Percentiles rank a stretch among this genome's conserved stretches.
Evolutionary conservation across 129 eudicot genomes (phyloP).

Genomic region (Flaveria linearis): DNA sequence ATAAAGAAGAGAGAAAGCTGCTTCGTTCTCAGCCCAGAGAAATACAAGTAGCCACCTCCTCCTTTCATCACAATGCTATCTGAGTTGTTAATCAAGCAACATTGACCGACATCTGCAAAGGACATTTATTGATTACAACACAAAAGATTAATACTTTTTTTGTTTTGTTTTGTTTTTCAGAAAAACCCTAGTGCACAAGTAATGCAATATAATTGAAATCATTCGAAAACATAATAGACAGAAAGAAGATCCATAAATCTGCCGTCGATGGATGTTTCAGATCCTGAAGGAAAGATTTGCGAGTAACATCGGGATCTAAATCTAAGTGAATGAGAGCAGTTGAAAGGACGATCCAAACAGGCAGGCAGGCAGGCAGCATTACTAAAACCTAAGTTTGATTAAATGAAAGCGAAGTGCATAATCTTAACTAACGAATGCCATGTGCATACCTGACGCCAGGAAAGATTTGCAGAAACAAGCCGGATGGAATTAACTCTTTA

Average conservation of each 20-base stretch:
- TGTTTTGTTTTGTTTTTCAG: not conserved
- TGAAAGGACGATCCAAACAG: no score
- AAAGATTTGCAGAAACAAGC: no score
- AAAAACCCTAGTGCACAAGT: no score
- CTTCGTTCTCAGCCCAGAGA: conserved; percentile 38
- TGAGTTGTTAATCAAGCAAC: conserved; percentile 3
- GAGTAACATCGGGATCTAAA: conserved; percentile 22
- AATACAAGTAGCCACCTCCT: conserved; percentile 32
- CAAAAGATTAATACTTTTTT: not conserved
- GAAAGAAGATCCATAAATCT: not conserved
- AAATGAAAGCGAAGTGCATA: no score
- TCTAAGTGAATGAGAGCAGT: not conserved
- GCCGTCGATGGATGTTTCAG: not conserved
- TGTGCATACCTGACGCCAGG: not conserved
- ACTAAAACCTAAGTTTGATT: no score
- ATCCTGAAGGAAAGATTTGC: no score
- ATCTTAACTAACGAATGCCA: no score
- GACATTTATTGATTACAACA: not conserved
- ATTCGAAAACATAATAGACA: not conserved
- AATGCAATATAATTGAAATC: not conserved
- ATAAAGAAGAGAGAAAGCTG: conserved; percentile 47
- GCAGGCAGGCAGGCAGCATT: no score
- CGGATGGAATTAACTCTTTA: no score
- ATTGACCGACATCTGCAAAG: conserved; percentile 21
- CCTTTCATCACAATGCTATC: conserved; percentile 15